Conservation (phyloP, 1,284 basidiomycete species). For the Rhodotorula sp. region DNA sequence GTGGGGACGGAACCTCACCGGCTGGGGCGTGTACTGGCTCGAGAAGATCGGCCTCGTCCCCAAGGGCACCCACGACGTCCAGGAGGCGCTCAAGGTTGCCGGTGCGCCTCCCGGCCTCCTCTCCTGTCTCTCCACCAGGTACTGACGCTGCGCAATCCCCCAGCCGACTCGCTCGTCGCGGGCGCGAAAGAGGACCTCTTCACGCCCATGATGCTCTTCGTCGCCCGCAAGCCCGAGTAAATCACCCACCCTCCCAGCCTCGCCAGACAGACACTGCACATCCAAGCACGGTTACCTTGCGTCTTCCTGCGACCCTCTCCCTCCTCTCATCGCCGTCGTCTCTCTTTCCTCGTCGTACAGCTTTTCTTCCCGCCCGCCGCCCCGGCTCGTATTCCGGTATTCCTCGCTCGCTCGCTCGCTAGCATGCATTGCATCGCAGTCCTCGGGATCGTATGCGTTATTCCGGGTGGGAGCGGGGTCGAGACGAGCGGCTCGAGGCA, state of each 20-base stretch:
- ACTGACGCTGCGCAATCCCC: not conserved
- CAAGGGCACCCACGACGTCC: slow-evolving; percentile 90
- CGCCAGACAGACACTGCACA: no score
- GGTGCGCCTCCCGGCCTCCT: slow-evolving; percentile 45
- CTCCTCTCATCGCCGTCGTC: no score
- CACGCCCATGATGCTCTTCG: slow-evolving; percentile 8
- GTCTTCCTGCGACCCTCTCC: no score
- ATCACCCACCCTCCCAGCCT: not conserved
- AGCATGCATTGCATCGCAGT: no score
- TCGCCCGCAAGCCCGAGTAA: slow-evolving; percentile 10
- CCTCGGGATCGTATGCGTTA: no score
- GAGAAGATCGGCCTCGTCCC: slow-evolving; percentile 81
- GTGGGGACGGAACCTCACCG: slow-evolving; percentile 82
- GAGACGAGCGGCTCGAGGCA: no score
- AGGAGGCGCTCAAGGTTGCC: slow-evolving; percentile 84
- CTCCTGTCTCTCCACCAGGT: not conserved
- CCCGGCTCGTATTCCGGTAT: no score
- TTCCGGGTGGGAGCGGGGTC: no score
- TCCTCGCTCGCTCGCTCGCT: not conserved
- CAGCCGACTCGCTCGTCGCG: slow-evolving; percentile 8
- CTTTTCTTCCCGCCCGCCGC: no score
- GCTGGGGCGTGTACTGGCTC: slow-evolving; percentile 73
- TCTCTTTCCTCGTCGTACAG: no score
- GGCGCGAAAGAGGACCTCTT: not conserved
- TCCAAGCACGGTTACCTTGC: no score